A percentile compares a stretch with the other conserved stretches of the same genome.
phyloP scores from a whole-genome alignment of 345 rosid genomes.

The Sonneratia alba region DNA sequence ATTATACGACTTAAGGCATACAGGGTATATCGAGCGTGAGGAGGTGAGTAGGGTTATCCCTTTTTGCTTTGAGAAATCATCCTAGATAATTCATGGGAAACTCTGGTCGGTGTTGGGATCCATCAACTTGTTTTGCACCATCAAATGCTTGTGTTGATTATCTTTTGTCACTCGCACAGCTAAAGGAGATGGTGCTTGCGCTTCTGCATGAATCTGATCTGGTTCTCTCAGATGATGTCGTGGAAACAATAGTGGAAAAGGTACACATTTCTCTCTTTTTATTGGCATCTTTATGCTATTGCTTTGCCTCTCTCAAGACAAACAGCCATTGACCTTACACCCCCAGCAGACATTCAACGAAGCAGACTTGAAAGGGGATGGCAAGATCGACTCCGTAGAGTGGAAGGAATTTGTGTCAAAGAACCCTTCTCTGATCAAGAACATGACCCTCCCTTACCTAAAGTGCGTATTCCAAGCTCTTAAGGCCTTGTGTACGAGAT shows the following conservation, averaged over 20 bases:
- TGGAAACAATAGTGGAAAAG: slow-evolving; percentile 71
- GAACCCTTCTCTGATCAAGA: slow-evolving; percentile 77
- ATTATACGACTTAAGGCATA: slow-evolving; percentile 70
- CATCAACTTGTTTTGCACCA: not conserved
- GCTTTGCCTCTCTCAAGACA: not conserved
- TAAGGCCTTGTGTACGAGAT: not conserved
- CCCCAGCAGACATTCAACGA: slow-evolving; percentile 49
- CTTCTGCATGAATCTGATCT: slow-evolving; percentile 85
- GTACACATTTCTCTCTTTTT: slow-evolving; percentile 19
- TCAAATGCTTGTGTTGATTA: not conserved
- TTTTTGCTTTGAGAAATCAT: not conserved
- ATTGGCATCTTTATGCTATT: not conserved
- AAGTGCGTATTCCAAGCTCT: slow-evolving; percentile 34
- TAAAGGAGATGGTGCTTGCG: slow-evolving; percentile 92
- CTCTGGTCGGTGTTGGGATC: not conserved
- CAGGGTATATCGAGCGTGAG: slow-evolving; percentile 79
- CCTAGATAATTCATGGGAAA: not conserved
- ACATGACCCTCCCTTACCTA: slow-evolving; percentile 87
- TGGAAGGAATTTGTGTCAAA: slow-evolving; percentile 72
- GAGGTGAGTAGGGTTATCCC: slow-evolving; percentile 42
- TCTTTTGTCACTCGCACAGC: slow-evolving; percentile 23
- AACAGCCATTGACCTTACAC: slow-evolving; percentile 1
- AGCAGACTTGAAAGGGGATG: slow-evolving; percentile 65
- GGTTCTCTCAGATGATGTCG: slow-evolving; percentile 48
- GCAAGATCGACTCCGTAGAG: slow-evolving; percentile 74